Conservation (phyloP, 2,329 filamentous ascomycete species). For the Verticillium nonalfalfae region DNA sequence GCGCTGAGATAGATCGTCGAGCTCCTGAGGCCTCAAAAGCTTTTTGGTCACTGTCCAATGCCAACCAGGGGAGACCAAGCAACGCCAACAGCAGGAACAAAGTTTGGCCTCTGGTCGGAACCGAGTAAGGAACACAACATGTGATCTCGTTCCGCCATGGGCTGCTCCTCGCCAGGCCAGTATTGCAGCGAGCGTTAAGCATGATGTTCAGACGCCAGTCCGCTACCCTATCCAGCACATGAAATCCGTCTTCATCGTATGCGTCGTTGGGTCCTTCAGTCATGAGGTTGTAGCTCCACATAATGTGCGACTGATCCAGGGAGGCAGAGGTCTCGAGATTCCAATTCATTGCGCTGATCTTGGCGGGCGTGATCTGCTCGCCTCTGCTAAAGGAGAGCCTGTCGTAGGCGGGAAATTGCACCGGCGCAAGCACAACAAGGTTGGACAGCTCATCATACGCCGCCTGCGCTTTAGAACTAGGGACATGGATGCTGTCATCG, state of each 20-base stretch:
- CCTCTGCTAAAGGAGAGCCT: conserved; percentile 31
- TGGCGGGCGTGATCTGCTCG: conserved; percentile 37
- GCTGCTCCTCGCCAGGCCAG: conserved; percentile 22
- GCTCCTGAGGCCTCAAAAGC: conserved; percentile 18
- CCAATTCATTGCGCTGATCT: conserved; percentile 45
- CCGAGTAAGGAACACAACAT: conserved; percentile 43
- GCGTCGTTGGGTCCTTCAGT: conserved; percentile 34
- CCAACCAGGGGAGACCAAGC: conserved; percentile 6
- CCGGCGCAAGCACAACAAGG: conserved; percentile 30
- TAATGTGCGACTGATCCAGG: conserved; percentile 33
- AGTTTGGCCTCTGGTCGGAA: conserved; percentile 14
- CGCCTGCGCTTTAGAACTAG: conserved; percentile 1
- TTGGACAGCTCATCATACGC: conserved; percentile 9
- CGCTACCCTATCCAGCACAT: conserved; percentile 34
- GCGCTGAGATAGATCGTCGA: conserved; percentile 9
- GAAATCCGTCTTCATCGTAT: conserved; percentile 37
- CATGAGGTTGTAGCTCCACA: conserved; percentile 47
- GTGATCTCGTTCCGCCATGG: conserved; percentile 38
- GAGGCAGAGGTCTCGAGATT: conserved; percentile 36
- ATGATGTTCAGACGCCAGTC: conserved; percentile 39
- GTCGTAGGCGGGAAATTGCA: conserved; percentile 35
- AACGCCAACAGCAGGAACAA: conserved; percentile 13
- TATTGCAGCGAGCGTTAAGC: conserved; percentile 48
- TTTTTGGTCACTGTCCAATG: conserved; percentile 4
- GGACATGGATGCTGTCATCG: conserved; percentile 13